Conservation (phyloP, 1,284 basidiomycete species). For the Phellinidium pouzarii region DNA sequence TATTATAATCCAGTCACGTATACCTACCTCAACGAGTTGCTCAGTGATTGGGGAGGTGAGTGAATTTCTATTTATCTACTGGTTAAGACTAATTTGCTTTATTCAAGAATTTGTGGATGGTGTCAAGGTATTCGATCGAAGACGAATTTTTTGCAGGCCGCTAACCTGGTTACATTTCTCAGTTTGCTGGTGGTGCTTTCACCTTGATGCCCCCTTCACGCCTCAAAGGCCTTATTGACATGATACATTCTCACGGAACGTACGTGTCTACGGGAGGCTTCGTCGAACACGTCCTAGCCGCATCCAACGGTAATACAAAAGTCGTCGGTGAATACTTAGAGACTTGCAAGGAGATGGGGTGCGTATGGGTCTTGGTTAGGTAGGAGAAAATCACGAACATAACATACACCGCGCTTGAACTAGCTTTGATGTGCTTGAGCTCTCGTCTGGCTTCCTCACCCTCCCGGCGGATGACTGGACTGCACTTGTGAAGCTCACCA, state of each 20-base stretch:
- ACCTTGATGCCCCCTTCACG: slow-evolving; percentile 37
- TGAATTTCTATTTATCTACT: background rate
- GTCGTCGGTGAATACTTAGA: slow-evolving; percentile 35
- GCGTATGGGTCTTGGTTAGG: background rate
- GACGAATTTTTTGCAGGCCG: background rate
- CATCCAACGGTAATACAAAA: slow-evolving; percentile 30
- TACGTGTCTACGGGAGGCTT: slow-evolving; percentile 40
- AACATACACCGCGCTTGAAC: background rate
- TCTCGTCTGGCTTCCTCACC: slow-evolving; percentile 41
- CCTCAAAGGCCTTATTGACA: slow-evolving; percentile 33
- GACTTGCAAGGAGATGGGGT: slow-evolving; percentile 37
- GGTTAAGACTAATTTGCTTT: background rate
- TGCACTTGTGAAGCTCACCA: slow-evolving; percentile 35
- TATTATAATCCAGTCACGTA: slow-evolving; percentile 36
- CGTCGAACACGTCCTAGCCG: slow-evolving; percentile 36
- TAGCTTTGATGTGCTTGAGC: slow-evolving; percentile 38
- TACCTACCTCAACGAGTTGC: slow-evolving; percentile 34
- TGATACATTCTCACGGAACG: slow-evolving; percentile 35
- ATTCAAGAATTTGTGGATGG: slow-evolving; percentile 36
- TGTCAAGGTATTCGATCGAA: slow-evolving; percentile 27
- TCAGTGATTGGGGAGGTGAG: slow-evolving; percentile 31
- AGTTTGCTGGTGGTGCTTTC: slow-evolving; percentile 40
- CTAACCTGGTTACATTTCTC: background rate
- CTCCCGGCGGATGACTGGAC: slow-evolving; percentile 42
- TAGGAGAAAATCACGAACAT: background rate